phyloP scores from a whole-genome alignment of 306 rosid species.

The Cicer chorassanicum region DNA sequence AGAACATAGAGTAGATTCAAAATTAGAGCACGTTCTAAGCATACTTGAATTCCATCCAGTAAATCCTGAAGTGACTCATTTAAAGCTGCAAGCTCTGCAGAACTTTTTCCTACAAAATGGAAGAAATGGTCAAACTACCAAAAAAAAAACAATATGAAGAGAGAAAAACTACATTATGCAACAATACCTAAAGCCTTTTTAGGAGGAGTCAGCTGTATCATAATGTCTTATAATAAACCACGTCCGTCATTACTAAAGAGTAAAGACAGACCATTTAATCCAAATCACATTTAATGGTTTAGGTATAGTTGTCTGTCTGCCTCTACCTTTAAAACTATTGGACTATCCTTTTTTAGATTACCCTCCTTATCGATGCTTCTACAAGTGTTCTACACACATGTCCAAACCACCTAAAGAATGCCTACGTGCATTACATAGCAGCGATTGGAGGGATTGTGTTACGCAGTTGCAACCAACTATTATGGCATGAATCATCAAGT shows the following conservation, averaged over 20 bases:
- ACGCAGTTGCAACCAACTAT: too few species aligned
- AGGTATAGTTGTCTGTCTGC: not conserved
- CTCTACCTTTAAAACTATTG: not conserved
- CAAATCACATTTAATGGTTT: not conserved
- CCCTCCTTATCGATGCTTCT: not conserved
- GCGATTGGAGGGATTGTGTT: not conserved
- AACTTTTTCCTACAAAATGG: constrained; percentile 67
- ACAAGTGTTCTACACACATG: not conserved
- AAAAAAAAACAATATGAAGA: constrained; percentile 4
- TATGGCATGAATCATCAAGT: not conserved
- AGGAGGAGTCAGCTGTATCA: not conserved
- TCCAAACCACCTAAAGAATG: not conserved
- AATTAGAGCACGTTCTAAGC: constrained; percentile 34
- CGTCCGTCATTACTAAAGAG: not conserved
- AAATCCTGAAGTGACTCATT: constrained; percentile 92
- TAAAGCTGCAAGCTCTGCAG: constrained; percentile 85
- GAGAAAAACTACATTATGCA: constrained; percentile 22
- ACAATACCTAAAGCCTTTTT: not conserved
- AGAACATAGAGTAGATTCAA: constrained; percentile 32
- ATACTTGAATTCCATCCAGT: constrained; percentile 97
- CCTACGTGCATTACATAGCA: not conserved
- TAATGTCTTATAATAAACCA: not conserved
- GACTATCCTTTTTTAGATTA: not conserved
- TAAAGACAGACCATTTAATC: constrained; percentile 3
- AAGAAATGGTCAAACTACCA: constrained; percentile 29